Conservation (phyloP, 345 rosid species). For the Ceriops decandra region DNA sequence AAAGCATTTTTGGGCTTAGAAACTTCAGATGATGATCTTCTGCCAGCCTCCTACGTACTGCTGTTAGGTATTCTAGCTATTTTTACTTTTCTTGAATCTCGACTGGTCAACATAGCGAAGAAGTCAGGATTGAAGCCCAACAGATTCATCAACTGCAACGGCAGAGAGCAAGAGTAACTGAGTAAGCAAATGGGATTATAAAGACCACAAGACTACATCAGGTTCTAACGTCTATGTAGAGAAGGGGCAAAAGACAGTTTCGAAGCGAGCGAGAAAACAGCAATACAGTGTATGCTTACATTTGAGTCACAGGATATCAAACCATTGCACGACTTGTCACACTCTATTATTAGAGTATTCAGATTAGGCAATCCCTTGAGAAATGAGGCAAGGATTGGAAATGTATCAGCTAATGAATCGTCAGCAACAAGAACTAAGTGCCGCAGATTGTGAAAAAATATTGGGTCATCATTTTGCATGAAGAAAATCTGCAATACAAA, state of each 20-base stretch:
- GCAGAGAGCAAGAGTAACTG: neutral
- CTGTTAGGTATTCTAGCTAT: neutral
- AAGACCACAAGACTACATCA: neutral
- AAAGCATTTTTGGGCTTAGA: no score
- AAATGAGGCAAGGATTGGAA: slow-evolving; percentile 10
- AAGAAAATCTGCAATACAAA: slow-evolving; percentile 9
- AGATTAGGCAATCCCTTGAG: slow-evolving; percentile 20
- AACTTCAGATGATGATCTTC: no score
- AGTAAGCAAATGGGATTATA: neutral
- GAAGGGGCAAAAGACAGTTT: neutral
- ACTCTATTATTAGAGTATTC: neutral
- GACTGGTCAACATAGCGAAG: neutral
- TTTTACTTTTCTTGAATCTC: neutral
- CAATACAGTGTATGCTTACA: neutral
- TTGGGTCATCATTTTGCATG: slow-evolving; percentile 13
- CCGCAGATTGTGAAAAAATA: slow-evolving; percentile 7
- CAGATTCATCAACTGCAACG: slow-evolving; percentile 7
- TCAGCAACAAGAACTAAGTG: neutral
- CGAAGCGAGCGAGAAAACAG: neutral
- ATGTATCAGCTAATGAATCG: neutral
- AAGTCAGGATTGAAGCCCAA: slow-evolving; percentile 10
- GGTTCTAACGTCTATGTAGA: neutral
- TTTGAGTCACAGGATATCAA: slow-evolving; percentile 4
- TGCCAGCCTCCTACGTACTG: no score
- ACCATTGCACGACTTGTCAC: neutral